Base-by-base conservation (phyloP, 768 basidiomycete species). In the Russula lepida region DNA sequence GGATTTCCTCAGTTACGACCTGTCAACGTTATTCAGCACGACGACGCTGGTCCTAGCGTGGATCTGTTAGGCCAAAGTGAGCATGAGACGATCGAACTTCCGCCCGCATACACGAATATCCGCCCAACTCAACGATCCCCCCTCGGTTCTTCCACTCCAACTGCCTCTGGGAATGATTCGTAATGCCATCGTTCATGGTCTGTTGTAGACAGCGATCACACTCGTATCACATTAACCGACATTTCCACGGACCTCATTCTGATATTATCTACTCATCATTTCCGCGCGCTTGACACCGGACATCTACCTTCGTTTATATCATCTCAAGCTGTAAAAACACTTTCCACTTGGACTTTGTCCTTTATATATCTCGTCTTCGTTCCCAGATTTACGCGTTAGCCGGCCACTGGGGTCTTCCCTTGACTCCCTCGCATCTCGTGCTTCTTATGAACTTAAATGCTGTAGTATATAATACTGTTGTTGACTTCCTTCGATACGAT, bases 1-100 rank as follows among this genome's bases (percentile, higher is more conserved):
- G 69, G 69, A 43, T 71, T 78, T 56, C 76, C 84, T 41, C 75
- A 73, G 63, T 74, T 89, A 74, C 76, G 89, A 49, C 79, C 88
- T 0, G 83, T 92, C 35, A 91, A 92, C 68, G 81, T 90, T 67
- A 80, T 92, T 48, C 90, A 92, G 72, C 90, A 92, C 67, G 88
- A 91, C 64, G 90, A 92, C 69, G 90, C 87, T 0, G 89, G 90
- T 1, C 73, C 73, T 8, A 79, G 83, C 6, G 79, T 78, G 59
- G 72, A 70, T 2, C n/a, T 33, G 6, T 5, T 23, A 62, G 64
- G 56, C 17, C 74, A 71, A 1, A 74, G 72, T 8, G 80, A 83
- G 64, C 69, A 81, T 17, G 89, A 88, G 71, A 90, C 88, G 46
- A 82, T 92, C 49, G 90, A 92, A 71, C 77, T 92, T 52, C 89